A percentile compares a stretch with the other conserved stretches of the same genome.
Conservation (phyloP, 768 basidiomycete genomes). For the Termitomyces sp. region DNA sequence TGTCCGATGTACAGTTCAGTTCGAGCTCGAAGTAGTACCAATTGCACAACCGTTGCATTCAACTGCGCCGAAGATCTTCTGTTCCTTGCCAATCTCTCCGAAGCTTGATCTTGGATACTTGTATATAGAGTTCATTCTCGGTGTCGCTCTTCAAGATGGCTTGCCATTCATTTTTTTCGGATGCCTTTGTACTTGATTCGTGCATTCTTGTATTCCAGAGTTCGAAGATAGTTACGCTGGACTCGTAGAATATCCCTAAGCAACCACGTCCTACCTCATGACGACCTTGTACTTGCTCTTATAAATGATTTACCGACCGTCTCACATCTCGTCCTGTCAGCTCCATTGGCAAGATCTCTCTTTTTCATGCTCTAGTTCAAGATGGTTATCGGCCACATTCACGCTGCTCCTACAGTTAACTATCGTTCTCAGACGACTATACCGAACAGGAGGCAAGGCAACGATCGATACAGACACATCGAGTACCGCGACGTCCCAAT, state of each 20-base stretch:
- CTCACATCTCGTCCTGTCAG: neutral
- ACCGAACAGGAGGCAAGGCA: neutral
- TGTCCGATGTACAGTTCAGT: too few relatives aligned
- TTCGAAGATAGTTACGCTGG: neutral
- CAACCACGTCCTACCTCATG: neutral
- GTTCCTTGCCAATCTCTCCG: neutral
- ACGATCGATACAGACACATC: neutral
- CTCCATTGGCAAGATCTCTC: neutral
- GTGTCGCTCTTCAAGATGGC: neutral
- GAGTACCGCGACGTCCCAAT: neutral
- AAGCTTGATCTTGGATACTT: neutral
- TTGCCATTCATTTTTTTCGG: neutral
- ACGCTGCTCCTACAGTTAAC: neutral
- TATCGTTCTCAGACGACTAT: neutral
- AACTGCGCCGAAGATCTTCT: neutral
- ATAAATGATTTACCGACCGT: neutral
- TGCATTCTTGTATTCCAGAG: conserved; percentile 1
- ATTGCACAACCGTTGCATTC: too few relatives aligned
- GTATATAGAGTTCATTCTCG: too few relatives aligned
- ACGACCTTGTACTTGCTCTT: conserved; percentile 12
- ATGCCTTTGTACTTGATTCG: conserved; percentile 6
- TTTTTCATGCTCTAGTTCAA: neutral
- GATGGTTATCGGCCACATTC: neutral
- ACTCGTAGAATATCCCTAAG: neutral
- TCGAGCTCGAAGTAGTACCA: too few relatives aligned